Evolutionary conservation across 495 filamentous ascomycete genomes (phyloP).

Genomic region (Ramalina intermedia): DNA sequence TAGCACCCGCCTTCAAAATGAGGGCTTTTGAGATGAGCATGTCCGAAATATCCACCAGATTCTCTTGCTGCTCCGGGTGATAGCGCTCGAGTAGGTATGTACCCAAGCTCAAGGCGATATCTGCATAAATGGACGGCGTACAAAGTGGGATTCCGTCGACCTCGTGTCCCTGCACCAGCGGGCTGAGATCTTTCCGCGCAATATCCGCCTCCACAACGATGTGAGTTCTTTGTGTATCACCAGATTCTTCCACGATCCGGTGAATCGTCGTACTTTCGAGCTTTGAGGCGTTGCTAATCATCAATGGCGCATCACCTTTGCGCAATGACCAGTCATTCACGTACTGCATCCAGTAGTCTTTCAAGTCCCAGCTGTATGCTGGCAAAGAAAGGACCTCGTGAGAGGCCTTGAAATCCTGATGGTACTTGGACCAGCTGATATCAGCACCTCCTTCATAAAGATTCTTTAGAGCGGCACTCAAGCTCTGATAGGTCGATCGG

Average conservation of each 20-base stretch:
- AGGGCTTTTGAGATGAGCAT: constrained; percentile 29
- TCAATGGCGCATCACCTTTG: constrained; percentile 22
- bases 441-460: constrained; percentile 44
- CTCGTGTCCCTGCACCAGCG: constrained; percentile 38
- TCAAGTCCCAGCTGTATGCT: constrained; percentile 50
- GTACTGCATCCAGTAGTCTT: constrained; percentile 60
- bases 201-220: constrained; percentile 45
- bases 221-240: constrained; percentile 31
- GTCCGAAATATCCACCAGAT: constrained; percentile 36
- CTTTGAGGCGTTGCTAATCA: not conserved
- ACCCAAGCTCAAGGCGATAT: constrained; percentile 49
- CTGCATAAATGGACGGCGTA: constrained; percentile 39
- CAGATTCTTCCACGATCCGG: constrained; percentile 30
- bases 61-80: constrained; percentile 26
- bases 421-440: constrained; percentile 51
- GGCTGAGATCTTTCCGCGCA: constrained; percentile 31
- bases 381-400: constrained; percentile 48
- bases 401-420: constrained; percentile 40
- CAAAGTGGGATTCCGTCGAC: constrained; percentile 36
- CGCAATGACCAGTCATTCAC: constrained; percentile 28
- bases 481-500: constrained; percentile 33
- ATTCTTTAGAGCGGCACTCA: constrained; percentile 33
- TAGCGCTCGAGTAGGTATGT: constrained; percentile 39
- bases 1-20: constrained; percentile 6
- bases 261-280: constrained; percentile 9